These are phyloP conservation scores for carrot (Daucus carota) DNA, from an alignment of 129 eudicot genomes.

Conservation along the genomic window DH1_v3.0 NC_030381.2:43446501-43447000, in stretches of 20 bases:
- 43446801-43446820: background rate
- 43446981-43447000: conserved; percentile 54
- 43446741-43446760: conserved; percentile 2
- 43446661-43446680: background rate
- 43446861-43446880: conserved; percentile 26
- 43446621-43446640: conserved; percentile 1
- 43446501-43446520: conserved; percentile 43
- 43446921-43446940: conserved; percentile 49
- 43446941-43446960: conserved; percentile 48
- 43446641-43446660: background rate
- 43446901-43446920: conserved; percentile 28
- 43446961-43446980: conserved; percentile 30
- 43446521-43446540: conserved; percentile 59
- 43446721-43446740: conserved; percentile 1
- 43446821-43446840: conserved; percentile 4
- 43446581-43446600: conserved; percentile 58
- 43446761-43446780: background rate
- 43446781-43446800: conserved; percentile 4
- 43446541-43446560: conserved; percentile 50
- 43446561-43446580: conserved; percentile 52
- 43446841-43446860: conserved; percentile 2
- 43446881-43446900: conserved; percentile 60
- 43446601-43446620: conserved; percentile 30
- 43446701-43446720: conserved; percentile 7
- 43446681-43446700: background rate